Conservation (phyloP, 805 yeast species). For the Candida saitoana region DNA sequence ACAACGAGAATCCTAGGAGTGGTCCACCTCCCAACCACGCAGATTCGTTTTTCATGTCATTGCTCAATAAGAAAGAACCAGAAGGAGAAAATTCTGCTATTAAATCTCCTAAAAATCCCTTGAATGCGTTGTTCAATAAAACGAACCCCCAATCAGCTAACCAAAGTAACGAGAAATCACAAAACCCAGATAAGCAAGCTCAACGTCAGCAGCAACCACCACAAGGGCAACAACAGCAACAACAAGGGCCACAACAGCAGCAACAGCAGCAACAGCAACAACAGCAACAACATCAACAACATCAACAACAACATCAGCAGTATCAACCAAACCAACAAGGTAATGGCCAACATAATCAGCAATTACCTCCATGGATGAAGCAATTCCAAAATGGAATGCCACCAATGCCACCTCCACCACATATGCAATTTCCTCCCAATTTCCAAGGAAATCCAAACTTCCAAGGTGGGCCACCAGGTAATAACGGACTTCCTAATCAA, state of each 20-base stretch:
- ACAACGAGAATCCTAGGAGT: not conserved
- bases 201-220: constrained; percentile 5
- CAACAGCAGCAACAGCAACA: constrained; percentile 6
- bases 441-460: constrained; percentile 5
- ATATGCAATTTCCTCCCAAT: constrained; percentile 14
- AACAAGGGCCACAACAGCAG: constrained; percentile 1
- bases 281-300: constrained; percentile 4
- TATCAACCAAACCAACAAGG: constrained; percentile 4
- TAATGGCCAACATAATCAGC: constrained; percentile 8
- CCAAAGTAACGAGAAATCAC: not conserved
- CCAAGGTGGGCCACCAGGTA: constrained; percentile 5
- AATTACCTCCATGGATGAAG: constrained; percentile 26
- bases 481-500: constrained; percentile 2
- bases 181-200: not conserved
- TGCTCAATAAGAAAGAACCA: constrained; percentile 33
- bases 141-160: not conserved
- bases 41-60: constrained; percentile 46
- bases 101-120: constrained; percentile 2
- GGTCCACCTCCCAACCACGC: constrained; percentile 15
- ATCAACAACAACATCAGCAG: constrained; percentile 4
- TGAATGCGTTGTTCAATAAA: constrained; percentile 6
- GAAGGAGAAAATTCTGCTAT: not conserved
- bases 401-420: constrained; percentile 14
- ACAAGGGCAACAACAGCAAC: constrained; percentile 4
- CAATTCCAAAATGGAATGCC: constrained; percentile 12